Evolutionary conservation across 1,284 basidiomycete genomes (phyloP), one percentile per base, ranked within the genome.

Genomic region (Fomitopsis schrenkii): DNA sequence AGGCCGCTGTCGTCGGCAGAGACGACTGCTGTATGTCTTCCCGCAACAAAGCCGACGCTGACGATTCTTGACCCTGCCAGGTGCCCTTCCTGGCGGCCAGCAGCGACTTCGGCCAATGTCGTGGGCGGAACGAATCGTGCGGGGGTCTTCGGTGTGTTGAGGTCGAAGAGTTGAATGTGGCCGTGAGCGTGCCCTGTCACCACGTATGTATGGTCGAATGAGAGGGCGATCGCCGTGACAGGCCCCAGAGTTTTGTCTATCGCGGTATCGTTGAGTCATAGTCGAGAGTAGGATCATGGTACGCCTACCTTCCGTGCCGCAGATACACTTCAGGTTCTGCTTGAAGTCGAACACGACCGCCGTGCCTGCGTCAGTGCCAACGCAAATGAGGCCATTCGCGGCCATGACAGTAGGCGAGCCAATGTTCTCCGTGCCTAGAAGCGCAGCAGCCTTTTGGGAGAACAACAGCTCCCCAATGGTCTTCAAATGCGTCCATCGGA

Each of bases 61-160:
- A 93, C 79, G 55, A 99, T 95, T n/a, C 86, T 83, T 2, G 91
- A 91, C n/a, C 91, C 91, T 19, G 81, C 73, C 8, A 99, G 76
- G 72, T 99, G 97, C 0, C 97, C 97, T 76, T 99, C 97, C 69
- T 94, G 91, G 41, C 91, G 82, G 9, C 97, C 97, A 1, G 93
- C 86, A 6, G 83, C 77, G 9, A 97, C 85, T 1, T 83, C 83
- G 17, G 81, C 75, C 10, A 88, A 72, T 5, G 87, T 83, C 1
- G 88, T 91, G 0, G 95, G 94, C 12, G 83, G 70, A 5, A 96
- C 93, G 26, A 83, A 80, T 0, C 95, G 86, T 8, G 83, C 85
- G 30, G 89, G 83, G 48, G 75, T 77, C 68, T 85, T 78, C 12
- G 95, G 91, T 38, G 83, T 81, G 55, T 86, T 83, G 56, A 98